Evolutionary conservation across 768 basidiomycete genomes (phyloP).

Genomic region (Saitozyma podzolica): DNA sequence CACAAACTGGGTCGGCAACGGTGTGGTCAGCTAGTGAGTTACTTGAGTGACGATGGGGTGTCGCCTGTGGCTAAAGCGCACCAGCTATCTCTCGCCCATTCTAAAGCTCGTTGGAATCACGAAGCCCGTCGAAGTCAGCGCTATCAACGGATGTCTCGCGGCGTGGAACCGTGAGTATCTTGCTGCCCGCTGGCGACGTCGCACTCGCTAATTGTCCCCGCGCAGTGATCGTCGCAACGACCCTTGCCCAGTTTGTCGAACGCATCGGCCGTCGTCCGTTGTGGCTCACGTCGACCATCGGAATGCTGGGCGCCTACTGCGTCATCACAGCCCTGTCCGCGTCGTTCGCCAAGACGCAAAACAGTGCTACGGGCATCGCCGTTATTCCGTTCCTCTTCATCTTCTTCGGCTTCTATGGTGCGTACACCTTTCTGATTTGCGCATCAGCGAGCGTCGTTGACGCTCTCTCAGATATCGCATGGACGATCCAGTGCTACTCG

Average conservation of each 20-base stretch:
- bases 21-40: constrained; percentile 34
- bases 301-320: constrained; percentile 29
- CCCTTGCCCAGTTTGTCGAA: constrained; percentile 27
- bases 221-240: not conserved
- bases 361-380: constrained; percentile 19
- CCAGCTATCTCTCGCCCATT: constrained; percentile 41
- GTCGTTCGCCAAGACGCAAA: constrained; percentile 19
- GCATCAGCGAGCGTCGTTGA: not conserved
- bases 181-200: not conserved
- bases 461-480: not conserved
- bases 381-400: constrained; percentile 21
- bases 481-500: constrained; percentile 1
- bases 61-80: no score
- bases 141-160: constrained; percentile 41
- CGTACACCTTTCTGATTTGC: not conserved
- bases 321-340: constrained; percentile 32
- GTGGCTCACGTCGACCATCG: constrained; percentile 28
- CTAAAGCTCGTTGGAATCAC: constrained; percentile 40
- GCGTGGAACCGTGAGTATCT: constrained; percentile 17
- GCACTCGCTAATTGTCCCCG: not conserved
- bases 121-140: constrained; percentile 35
- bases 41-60: not conserved
- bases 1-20: constrained; percentile 40
- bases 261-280: constrained; percentile 32
- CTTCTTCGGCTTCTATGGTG: constrained; percentile 4